phyloP scores from a whole-genome alignment of 139 green algal genomes.

The Ulvella scutata region DNA sequence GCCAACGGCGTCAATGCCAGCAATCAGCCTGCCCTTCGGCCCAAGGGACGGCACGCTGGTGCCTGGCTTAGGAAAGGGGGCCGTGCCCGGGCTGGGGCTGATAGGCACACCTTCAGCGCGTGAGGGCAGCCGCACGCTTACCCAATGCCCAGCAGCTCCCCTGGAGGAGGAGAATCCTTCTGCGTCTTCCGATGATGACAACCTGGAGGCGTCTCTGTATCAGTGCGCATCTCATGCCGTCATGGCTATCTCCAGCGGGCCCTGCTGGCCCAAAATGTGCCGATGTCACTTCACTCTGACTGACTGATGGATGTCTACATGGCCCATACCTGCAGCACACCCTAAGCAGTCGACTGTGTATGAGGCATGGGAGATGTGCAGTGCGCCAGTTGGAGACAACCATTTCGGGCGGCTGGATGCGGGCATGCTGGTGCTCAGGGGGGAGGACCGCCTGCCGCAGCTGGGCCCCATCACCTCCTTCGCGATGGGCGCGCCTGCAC shows the following conservation, averaged over 20 bases:
- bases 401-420: background rate
- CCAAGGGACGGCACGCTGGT: background rate
- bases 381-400: background rate
- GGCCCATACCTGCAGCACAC: background rate
- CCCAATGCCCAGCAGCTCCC: background rate
- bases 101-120: too few species aligned
- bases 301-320: too few species aligned
- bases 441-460: conserved; percentile 8
- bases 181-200: background rate
- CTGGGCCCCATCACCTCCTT: conserved; percentile 3
- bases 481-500: background rate
- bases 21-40: background rate
- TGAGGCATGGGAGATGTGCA: background rate
- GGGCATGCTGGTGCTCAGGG: background rate
- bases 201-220: background rate
- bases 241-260: background rate
- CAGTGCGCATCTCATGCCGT: background rate
- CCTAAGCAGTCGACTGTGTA: background rate
- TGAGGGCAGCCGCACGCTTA: background rate
- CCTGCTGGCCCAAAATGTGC: too few species aligned
- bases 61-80: background rate
- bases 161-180: background rate
- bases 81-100: background rate
- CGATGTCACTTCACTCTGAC: too few species aligned
- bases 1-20: background rate